Evolutionary conservation across 108 stramenopile genomes (phyloP).

Genomic region (Tribonema minus): DNA sequence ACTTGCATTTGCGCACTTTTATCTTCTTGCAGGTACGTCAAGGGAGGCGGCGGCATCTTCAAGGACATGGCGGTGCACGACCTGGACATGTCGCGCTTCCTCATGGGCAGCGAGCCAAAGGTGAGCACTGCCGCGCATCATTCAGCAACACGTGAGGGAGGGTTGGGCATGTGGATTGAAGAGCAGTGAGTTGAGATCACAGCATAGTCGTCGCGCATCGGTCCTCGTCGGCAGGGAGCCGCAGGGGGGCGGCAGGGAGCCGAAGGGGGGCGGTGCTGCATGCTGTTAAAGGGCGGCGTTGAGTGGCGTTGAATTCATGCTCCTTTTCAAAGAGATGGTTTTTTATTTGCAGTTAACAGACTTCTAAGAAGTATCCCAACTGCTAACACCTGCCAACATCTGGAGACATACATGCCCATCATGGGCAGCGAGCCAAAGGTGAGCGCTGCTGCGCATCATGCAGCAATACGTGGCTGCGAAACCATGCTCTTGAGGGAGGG

Average conservation of each 20-base stretch:
- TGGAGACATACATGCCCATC: conserved; percentile 87
- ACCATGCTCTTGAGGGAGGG: too few species aligned
- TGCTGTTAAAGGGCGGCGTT: too few species aligned
- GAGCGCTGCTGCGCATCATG: conserved; percentile 63
- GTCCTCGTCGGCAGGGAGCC: too few species aligned
- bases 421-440: conserved; percentile 83
- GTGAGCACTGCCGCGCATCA: conserved; percentile 69
- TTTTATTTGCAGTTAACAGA: too few species aligned
- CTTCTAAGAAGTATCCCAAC: too few species aligned
- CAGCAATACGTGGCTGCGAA: not conserved
- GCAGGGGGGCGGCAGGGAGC: too few species aligned
- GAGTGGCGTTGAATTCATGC: too few species aligned
- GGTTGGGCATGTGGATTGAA: not conserved
- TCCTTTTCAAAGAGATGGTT: too few species aligned
- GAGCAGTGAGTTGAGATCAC: not conserved
- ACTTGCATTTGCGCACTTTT: too few species aligned
- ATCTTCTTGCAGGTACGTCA: too few species aligned
- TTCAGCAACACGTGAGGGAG: not conserved
- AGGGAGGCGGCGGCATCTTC: conserved; percentile 92
- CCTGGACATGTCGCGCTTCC: conserved; percentile 88
- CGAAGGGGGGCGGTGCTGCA: too few species aligned
- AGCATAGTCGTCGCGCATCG: not conserved
- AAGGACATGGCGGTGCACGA: conserved; percentile 97
- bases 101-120: conserved; percentile 81
- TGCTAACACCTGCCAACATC: too few species aligned